Evolutionary conservation across 2,329 filamentous ascomycete species (phyloP).

Genomic region (Cladosporium velox): DNA sequence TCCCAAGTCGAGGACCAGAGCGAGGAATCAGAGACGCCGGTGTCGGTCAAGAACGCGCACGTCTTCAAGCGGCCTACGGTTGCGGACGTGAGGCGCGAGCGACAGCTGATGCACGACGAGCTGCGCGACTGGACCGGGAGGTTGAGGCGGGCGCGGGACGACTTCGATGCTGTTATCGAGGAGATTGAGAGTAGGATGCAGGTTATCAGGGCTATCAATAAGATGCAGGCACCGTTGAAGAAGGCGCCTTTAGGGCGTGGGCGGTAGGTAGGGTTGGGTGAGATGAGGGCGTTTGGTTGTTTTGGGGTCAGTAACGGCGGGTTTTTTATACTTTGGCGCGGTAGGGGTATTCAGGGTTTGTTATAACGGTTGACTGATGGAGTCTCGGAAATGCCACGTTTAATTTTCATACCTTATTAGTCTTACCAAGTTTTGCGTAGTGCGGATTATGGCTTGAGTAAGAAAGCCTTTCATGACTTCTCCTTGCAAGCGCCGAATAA

Average conservation of each 20-base stretch:
- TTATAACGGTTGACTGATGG: neutral
- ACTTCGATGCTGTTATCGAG: neutral
- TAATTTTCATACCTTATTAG: neutral
- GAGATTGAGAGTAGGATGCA: conserved; percentile 7
- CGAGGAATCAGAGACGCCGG: neutral
- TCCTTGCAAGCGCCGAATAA: neutral
- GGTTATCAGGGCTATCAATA: conserved; percentile 13
- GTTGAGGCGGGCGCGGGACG: neutral
- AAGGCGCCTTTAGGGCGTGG: conserved; percentile 6
- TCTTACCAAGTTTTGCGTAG: neutral
- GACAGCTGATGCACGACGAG: neutral
- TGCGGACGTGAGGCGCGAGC: neutral
- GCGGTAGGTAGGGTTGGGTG: neutral
- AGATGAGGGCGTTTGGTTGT: neutral
- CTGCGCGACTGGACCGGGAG: neutral
- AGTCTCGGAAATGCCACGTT: neutral
- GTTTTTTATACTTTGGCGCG: neutral
- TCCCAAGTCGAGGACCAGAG: neutral
- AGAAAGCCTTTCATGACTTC: neutral
- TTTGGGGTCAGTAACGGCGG: neutral
- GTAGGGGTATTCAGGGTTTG: neutral
- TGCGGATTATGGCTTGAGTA: neutral
- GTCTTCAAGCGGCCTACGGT: conserved; percentile 16
- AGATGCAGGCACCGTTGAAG: conserved; percentile 16
- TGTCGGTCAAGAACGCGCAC: neutral